phyloP scores from a whole-genome alignment of 208 protist species.

The Polymyxa betae region DNA sequence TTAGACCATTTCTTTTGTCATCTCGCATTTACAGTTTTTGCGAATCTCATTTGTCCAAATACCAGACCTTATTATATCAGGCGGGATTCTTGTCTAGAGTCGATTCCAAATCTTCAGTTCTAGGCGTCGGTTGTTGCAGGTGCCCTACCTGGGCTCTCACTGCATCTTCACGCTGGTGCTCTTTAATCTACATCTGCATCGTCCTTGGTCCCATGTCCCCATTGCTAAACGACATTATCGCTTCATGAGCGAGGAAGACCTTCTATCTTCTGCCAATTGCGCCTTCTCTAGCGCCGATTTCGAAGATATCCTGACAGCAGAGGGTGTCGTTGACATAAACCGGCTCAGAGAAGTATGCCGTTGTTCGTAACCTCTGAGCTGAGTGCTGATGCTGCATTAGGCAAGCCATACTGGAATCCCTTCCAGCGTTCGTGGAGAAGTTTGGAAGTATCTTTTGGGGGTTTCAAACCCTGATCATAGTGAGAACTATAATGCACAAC shows the following conservation, averaged over 20 bases:
- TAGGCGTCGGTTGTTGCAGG: too few species aligned
- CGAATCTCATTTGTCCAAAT: too few species aligned
- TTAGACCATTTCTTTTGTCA: too few species aligned
- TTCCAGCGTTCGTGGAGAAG: not conserved
- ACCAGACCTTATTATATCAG: too few species aligned
- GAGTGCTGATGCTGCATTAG: not conserved
- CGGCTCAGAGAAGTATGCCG: not conserved
- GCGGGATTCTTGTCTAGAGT: too few species aligned
- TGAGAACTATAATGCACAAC: conserved; percentile 30
- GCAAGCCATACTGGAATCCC: conserved; percentile 19
- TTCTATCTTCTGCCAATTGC: not conserved
- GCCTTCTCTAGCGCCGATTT: conserved; percentile 45
- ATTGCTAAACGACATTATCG: not conserved
- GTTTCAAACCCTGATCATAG: not conserved
- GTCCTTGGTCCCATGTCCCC: not conserved
- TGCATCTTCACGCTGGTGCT: conserved; percentile 6
- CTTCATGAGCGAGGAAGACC: conserved; percentile 27
- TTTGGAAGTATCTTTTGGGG: conserved; percentile 30
- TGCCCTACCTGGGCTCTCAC: too few species aligned
- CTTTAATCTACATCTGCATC: not conserved
- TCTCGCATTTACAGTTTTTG: too few species aligned
- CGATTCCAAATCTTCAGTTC: too few species aligned
- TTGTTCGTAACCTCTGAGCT: not conserved
- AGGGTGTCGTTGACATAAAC: conserved; percentile 4
- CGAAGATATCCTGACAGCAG: not conserved